A percentile compares a stretch with the other conserved stretches of the same genome.
Evolutionary conservation across 805 yeast genomes (phyloP).

Genomic region (Candida corydali): DNA sequence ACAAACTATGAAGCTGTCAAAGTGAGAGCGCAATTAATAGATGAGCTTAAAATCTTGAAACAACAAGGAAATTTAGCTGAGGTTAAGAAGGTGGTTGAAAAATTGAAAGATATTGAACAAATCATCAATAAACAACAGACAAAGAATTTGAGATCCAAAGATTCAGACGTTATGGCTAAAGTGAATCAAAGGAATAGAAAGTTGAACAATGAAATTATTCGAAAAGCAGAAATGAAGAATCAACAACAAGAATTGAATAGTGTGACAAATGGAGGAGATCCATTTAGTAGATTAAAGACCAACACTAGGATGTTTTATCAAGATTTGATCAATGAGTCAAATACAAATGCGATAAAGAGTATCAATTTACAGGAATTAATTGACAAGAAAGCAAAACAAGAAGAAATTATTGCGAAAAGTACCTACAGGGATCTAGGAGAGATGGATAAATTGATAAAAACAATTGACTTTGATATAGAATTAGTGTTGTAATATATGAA

Average conservation of each 20-base stretch:
- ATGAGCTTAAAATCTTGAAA: constrained; percentile 70
- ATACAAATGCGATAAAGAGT: constrained; percentile 54
- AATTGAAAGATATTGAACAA: constrained; percentile 42
- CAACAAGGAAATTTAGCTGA: constrained; percentile 46
- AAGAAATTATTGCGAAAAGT: constrained; percentile 43
- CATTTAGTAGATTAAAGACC: constrained; percentile 86
- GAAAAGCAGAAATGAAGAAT: constrained; percentile 66
- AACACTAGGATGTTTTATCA: constrained; percentile 78
- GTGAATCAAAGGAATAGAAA: constrained; percentile 85
- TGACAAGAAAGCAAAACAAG: constrained; percentile 42
- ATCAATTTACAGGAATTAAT: constrained; percentile 42
- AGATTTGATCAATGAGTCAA: constrained; percentile 51
- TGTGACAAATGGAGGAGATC: constrained; percentile 46
- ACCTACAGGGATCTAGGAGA: constrained; percentile 57
- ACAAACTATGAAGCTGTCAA: constrained; percentile 60
- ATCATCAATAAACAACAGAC: constrained; percentile 40
- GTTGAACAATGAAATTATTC: constrained; percentile 69
- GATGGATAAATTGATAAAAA: constrained; percentile 47
- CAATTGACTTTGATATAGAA: constrained; percentile 40
- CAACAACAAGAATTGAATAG: constrained; percentile 45
- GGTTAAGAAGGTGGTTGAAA: constrained; percentile 25
- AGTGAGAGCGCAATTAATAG: constrained; percentile 65
- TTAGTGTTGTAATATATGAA: constrained; percentile 11
- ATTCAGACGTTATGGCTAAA: constrained; percentile 50
- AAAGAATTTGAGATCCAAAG: constrained; percentile 30